Base-by-base conservation (phyloP, 345 rosid species). In the Trapa bicornis region DNA sequence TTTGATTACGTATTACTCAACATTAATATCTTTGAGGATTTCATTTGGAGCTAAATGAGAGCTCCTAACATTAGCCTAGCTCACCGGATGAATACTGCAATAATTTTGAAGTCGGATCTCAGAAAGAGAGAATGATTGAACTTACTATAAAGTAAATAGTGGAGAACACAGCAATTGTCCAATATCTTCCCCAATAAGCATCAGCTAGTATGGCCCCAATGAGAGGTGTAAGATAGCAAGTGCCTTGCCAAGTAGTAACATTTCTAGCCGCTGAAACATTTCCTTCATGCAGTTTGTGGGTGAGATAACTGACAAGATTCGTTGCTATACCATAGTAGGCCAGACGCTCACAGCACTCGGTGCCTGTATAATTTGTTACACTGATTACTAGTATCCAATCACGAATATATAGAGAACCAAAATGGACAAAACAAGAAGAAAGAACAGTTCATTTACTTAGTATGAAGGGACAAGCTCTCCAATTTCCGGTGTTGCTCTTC, bases 401-500 rank as follows among this genome's bases (percentile, higher is more conserved):
- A 70, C 37, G 4, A 43, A 37, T 53, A 67, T 3, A 35, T 61
- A 71, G 3, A 43, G 47, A 13, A 53, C 45, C 6, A 58, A 33
- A 58, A 11, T 35, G 16, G 38, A 29, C 37, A 50, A 61, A 33
- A 37, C 64, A 0, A 2, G 15, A 17, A 62, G 48, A 16, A 57
- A 71, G 64, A 60, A 48, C 5, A 45, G 61, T 37, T 64, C 22
- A 71, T 17, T 47, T 74, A 92, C 97, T 94, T 68, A 94, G 75
- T 74, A 94, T 94, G 75, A 91, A 94, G 29, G 97, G 93, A 71
- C 97, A 91, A 47, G 96, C 99, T 91, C 76, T 89, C 99, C 97
- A 94, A 60, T 84, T 91, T 37, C 97, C 97, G 39, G 96, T 89
- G 10, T 77, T 91, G 74, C 82, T 75, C 85, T 87, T 91, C 74